phyloP scores from a whole-genome alignment of 805 yeast genomes.

The Saccharomycopsis olivae region DNA sequence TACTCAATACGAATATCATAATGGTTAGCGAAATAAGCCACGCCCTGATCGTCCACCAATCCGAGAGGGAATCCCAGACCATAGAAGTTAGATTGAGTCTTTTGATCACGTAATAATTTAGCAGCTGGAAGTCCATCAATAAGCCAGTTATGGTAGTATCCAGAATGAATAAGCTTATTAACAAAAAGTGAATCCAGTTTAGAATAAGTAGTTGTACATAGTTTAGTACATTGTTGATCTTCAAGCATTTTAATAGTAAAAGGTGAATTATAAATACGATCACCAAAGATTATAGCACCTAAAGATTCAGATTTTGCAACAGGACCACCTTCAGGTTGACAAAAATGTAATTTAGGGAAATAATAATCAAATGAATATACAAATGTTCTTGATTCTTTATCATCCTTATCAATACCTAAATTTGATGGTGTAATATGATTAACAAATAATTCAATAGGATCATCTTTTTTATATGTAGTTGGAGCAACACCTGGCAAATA shows the following conservation, averaged over 20 bases:
- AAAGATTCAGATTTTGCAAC: slow-evolving; percentile 67
- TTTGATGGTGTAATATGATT: slow-evolving; percentile 83
- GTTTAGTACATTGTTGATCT: slow-evolving; percentile 51
- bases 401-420: slow-evolving; percentile 24
- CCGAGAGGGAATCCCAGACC: slow-evolving; percentile 81
- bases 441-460: slow-evolving; percentile 66
- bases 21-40: slow-evolving; percentile 68
- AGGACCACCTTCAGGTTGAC: slow-evolving; percentile 55
- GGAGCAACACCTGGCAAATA: slow-evolving; percentile 97
- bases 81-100: slow-evolving; percentile 53
- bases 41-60: slow-evolving; percentile 42
- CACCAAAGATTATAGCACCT: slow-evolving; percentile 92
- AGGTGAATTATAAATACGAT: slow-evolving; percentile 89
- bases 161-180: slow-evolving; percentile 67
- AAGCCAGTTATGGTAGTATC: slow-evolving; percentile 85
- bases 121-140: slow-evolving; percentile 95
- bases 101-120: slow-evolving; percentile 41
- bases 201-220: slow-evolving; percentile 54
- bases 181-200: slow-evolving; percentile 65
- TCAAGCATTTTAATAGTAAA: slow-evolving; percentile 71
- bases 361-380: slow-evolving; percentile 77
- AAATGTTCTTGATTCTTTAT: slow-evolving; percentile 38
- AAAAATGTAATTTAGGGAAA: slow-evolving; percentile 73
- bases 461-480: slow-evolving; percentile 68
- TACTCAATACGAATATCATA: slow-evolving; percentile 71